A percentile compares a stretch with the other conserved stretches of the same genome.
Conservation (phyloP, 257 asterid species). For the Salvia hispanica region DNA sequence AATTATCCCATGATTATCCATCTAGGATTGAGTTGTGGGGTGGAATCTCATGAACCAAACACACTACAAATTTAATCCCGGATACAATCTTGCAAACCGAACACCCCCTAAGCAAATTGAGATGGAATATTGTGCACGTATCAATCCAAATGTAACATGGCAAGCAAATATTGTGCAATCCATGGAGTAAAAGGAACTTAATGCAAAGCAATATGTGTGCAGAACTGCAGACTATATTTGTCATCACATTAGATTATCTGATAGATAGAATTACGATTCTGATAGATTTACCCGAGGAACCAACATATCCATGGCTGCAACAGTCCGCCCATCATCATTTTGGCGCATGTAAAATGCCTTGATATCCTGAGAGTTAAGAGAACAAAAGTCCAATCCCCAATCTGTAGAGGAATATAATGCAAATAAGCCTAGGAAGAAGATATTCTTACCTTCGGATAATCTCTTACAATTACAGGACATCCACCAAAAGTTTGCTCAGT, state of each 20-base stretch:
- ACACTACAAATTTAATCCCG: too few species aligned
- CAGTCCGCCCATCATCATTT: conserved; percentile 96
- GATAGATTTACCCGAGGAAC: conserved; percentile 85
- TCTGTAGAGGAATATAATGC: conserved; percentile 10
- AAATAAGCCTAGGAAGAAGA: conserved; percentile 13
- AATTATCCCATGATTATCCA: too few species aligned
- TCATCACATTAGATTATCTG: conserved; percentile 1
- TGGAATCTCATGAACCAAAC: too few species aligned
- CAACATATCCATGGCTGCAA: conserved; percentile 99
- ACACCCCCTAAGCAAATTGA: conserved; percentile 1
- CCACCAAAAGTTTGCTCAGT: conserved; percentile 92
- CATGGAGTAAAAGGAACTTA: background rate
- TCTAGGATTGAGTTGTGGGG: too few species aligned
- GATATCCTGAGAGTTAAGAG: conserved; percentile 63
- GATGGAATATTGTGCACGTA: background rate
- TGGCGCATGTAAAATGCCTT: conserved; percentile 97
- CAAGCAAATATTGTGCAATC: background rate
- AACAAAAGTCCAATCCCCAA: conserved; percentile 26
- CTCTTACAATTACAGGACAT: conserved; percentile 90
- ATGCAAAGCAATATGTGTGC: background rate
- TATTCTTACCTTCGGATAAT: conserved; percentile 84
- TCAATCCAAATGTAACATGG: background rate
- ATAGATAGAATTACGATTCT: conserved; percentile 4
- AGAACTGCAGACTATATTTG: background rate
- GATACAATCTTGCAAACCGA: too few species aligned